Percentiles rank a stretch among this genome's conserved stretches.
These are phyloP conservation scores for Fusarium chuoi DNA, from an alignment of 2,329 filamentous ascomycete genomes.

Conservation along the genomic window DNA sequence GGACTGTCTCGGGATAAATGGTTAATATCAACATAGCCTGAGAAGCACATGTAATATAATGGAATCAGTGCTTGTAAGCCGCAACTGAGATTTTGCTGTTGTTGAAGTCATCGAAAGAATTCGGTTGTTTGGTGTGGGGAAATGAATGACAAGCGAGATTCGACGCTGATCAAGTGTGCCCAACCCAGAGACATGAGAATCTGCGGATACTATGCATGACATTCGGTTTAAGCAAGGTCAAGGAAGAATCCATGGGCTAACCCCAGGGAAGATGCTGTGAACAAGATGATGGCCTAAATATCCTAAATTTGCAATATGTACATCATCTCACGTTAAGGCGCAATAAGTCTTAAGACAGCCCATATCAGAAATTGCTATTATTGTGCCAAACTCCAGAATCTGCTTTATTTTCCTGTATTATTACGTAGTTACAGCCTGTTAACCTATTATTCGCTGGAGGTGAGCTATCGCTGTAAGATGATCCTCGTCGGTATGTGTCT, in stretches of 20 bases:
- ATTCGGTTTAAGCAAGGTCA: conserved; percentile 2
- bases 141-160: conserved; percentile 29
- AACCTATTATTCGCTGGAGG: neutral
- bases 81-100: neutral
- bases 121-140: conserved; percentile 3
- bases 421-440: neutral
- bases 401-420: neutral
- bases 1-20: conserved; percentile 27
- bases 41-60: neutral
- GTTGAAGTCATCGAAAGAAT: neutral
- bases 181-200: neutral
- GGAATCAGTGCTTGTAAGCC: neutral
- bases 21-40: neutral
- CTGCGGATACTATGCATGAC: neutral
- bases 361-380: neutral
- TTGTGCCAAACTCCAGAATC: neutral
- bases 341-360: neutral
- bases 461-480: neutral
- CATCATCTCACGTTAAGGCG: neutral
- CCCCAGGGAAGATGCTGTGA: conserved; percentile 3
- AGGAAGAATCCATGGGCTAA: conserved; percentile 3
- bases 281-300: neutral
- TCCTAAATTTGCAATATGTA: neutral
- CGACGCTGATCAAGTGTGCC: neutral
- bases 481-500: conserved; percentile 29